Conservation (phyloP, 2,329 filamentous ascomycete species). For the Stagonosporopsis tanaceti region DNA sequence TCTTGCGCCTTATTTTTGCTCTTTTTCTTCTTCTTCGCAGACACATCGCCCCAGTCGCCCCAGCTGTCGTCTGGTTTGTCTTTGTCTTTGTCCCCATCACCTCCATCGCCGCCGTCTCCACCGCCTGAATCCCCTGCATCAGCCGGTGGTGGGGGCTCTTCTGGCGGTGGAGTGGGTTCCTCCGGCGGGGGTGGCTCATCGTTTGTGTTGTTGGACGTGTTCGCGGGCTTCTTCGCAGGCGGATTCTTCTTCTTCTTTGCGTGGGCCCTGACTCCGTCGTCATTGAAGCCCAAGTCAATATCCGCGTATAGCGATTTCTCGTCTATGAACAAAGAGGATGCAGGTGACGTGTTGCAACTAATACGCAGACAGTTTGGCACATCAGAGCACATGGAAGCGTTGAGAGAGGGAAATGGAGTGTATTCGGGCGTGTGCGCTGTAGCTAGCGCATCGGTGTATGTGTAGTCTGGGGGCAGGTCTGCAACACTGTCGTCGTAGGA, state of each 20-base stretch:
- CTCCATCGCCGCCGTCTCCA: slow-evolving; percentile 48
- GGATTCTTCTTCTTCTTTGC: slow-evolving; percentile 65
- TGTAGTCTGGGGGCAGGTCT: slow-evolving; percentile 57
- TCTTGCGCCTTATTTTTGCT: slow-evolving; percentile 47
- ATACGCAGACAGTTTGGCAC: slow-evolving; percentile 40
- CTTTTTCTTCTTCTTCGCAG: slow-evolving; percentile 54
- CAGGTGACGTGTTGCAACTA: slow-evolving; percentile 39
- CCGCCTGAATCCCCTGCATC: slow-evolving; percentile 46
- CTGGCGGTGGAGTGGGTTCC: slow-evolving; percentile 32
- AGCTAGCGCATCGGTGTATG: slow-evolving; percentile 52
- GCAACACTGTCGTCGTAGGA: slow-evolving; percentile 54
- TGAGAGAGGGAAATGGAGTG: slow-evolving; percentile 41
- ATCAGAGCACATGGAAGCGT: slow-evolving; percentile 42
- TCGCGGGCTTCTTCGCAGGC: slow-evolving; percentile 43
- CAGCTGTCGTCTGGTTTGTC: slow-evolving; percentile 45
- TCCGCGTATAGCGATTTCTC: slow-evolving; percentile 48
- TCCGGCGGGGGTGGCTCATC: slow-evolving; percentile 52
- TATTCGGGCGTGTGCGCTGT: slow-evolving; percentile 46
- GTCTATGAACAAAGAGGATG: slow-evolving; percentile 41
- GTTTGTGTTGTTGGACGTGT: slow-evolving; percentile 37
- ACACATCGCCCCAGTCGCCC: slow-evolving; percentile 32
- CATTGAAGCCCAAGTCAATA: slow-evolving; percentile 66
- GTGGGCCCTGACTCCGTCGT: slow-evolving; percentile 61
- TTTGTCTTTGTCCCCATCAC: slow-evolving; percentile 41
- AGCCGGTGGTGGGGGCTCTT: slow-evolving; percentile 45